Evolutionary conservation across 164 flowering plant genomes (phyloP).

Genomic region (Tetrastigma voinierianum): DNA sequence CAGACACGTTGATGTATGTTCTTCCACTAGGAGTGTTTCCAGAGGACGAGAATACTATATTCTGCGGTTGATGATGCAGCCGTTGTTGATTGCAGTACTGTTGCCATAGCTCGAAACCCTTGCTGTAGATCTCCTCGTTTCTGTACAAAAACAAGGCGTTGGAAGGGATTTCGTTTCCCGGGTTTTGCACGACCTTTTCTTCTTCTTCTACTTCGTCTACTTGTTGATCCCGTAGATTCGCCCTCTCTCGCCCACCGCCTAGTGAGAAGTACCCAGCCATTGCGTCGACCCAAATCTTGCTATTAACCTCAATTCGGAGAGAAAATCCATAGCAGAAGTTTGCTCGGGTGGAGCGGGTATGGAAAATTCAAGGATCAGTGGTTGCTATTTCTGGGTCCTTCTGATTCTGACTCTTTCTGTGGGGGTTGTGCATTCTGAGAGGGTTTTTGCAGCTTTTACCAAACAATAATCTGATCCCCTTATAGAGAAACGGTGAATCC

Average conservation of each 20-base stretch:
- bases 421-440: neutral
- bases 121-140: constrained; percentile 47
- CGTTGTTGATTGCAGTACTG: constrained; percentile 30
- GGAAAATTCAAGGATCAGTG: neutral
- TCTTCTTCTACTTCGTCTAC: constrained; percentile 11
- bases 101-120: constrained; percentile 65
- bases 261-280: constrained; percentile 67
- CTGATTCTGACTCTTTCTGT: constrained; percentile 7
- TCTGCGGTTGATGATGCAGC: constrained; percentile 17
- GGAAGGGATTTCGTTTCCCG: constrained; percentile 16
- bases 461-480: neutral
- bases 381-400: constrained; percentile 1
- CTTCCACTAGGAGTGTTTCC: constrained; percentile 27
- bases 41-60: constrained; percentile 8
- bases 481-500: neutral
- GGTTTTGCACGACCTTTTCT: neutral
- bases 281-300: constrained; percentile 17
- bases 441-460: constrained; percentile 16
- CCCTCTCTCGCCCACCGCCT: constrained; percentile 33
- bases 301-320: constrained; percentile 25
- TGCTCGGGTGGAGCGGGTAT: too few relatives aligned
- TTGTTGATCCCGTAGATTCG: neutral
- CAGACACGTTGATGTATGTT: constrained; percentile 10
- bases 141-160: constrained; percentile 35
- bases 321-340: constrained; percentile 44